Evolutionary conservation across 208 protist genomes (phyloP), one percentile per base, ranked within the genome.

Genomic region (Trypanosoma theileri): DNA sequence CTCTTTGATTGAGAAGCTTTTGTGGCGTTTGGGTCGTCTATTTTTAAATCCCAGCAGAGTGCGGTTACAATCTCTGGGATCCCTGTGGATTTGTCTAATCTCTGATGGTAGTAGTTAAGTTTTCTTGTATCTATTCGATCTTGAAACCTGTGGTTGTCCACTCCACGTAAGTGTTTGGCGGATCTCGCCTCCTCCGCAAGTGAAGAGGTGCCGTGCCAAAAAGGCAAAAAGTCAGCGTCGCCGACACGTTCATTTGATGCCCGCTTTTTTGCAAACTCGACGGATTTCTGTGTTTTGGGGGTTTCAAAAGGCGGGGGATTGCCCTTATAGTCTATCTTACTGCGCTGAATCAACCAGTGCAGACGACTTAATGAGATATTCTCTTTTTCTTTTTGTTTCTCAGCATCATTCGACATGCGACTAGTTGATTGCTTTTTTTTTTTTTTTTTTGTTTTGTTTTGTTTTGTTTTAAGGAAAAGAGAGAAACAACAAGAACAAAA

Each of bases 231-330:
- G 14, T 83, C 68, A 1, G 42, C 55, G 14, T 81, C 84, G 6
- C 77, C 82, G n/a, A 73, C 86, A 40, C 81, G 59, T 4, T 66
- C 58, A 0, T 70, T 69, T n/a, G 52, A 53, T 26, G 45, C 62
- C 12, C 69, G 21, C 50, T 78, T 75, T 28, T 79, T 79, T 21
- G 57, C 59, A 22, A 77, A 61, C 52, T 84, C 79, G 4, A 96
- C 88, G 4, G 73, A 81, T 57, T 81, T 75, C 24, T 83, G 78
- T 10, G 84, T 92, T 63, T 92, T 92, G 24, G 67, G 52, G 2
- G 48, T 44, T 54, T 92, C 88, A 74, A 93, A 93, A 4, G 85
- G 80, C 0, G 81, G 22, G 13, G 91, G 86, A 64, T 96, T 96
- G 0, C 88, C 88, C n/a, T 88, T 91, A 70, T 88, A 96, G 41